Base-by-base conservation (phyloP, 768 basidiomycete genomes). In the Lactifluus pinguis region DNA sequence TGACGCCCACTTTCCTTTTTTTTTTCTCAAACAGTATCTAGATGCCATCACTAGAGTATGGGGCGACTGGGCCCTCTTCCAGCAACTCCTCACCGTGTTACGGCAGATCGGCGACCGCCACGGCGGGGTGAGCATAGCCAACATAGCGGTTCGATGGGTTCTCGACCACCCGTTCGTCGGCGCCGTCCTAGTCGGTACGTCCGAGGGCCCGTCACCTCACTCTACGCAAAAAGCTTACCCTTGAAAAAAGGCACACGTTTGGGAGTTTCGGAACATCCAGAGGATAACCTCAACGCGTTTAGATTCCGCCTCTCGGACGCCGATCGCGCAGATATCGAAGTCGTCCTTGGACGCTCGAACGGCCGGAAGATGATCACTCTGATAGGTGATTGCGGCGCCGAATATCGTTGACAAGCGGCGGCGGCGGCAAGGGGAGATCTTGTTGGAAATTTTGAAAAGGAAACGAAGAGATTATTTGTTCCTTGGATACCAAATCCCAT, bases 351-450 rank as follows among this genome's bases (percentile, higher is more conserved):
- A 3, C 78, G 75, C 47, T 89, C 86, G n/a, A 80, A 83, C 41
- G 81, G 85, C 4, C 73, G 81, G 47, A 77, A 69, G 25, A 77
- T 91, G 70, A 86, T 89, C 57, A 79, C 76, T 6, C 76, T 77
- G 30, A 84, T 92, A 61, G 89, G 89, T 10, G 90, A 92, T 71
- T 92, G 90, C 70, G 89, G 90, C 42, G 83, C 85, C 6, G 89
- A 92, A 74, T 92, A 92, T 73, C 85, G 90, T 57, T 62, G 52
- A 62, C 21, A 49, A 25, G 25, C 25, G 25, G 25, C 25, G 25
- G 25, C 25, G 25, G 25, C 25, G 25, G 25, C 25, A 2, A 2
- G 25, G 25, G 30, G 14, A 48, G 25, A 45, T 45, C 44, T 45
- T 53, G 45, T 50, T 30, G 8, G 52, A 50, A 17, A 21, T 25